Conservation (phyloP, 2,329 filamentous ascomycete species). For the Claviceps sp. region DNA sequence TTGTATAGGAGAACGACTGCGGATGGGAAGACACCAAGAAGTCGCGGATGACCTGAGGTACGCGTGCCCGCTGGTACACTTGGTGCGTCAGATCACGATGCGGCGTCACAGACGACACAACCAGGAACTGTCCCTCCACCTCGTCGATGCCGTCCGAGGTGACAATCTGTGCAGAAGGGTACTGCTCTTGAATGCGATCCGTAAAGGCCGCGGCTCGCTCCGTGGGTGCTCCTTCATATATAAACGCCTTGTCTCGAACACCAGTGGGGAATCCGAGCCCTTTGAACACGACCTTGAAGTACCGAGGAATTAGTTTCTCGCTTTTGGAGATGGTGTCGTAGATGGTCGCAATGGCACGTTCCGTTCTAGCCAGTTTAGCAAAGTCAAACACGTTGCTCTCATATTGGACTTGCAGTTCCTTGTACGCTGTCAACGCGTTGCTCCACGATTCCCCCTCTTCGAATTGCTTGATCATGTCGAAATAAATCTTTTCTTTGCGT, state of each 20-base stretch:
- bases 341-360: slow-evolving; percentile 82
- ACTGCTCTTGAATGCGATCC: slow-evolving; percentile 83
- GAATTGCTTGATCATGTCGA: slow-evolving; percentile 88
- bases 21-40: slow-evolving; percentile 70
- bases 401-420: slow-evolving; percentile 84
- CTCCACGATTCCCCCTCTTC: slow-evolving; percentile 93
- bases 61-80: slow-evolving; percentile 77
- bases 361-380: slow-evolving; percentile 74
- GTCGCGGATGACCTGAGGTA: slow-evolving; percentile 73
- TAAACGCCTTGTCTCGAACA: slow-evolving; percentile 79
- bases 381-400: slow-evolving; percentile 85
- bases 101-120: slow-evolving; percentile 67
- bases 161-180: slow-evolving; percentile 73
- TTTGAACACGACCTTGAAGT: slow-evolving; percentile 83
- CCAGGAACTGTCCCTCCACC: slow-evolving; percentile 80
- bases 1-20: slow-evolving; percentile 65
- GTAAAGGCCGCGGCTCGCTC: slow-evolving; percentile 74
- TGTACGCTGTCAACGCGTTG: slow-evolving; percentile 74
- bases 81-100: slow-evolving; percentile 72
- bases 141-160: slow-evolving; percentile 57
- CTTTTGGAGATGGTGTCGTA: slow-evolving; percentile 81
- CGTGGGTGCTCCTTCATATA: slow-evolving; percentile 69
- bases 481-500: slow-evolving; percentile 82
- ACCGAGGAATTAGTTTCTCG: slow-evolving; percentile 65
- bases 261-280: slow-evolving; percentile 75